Conservation (phyloP, 139 green algal species). For the Mesostigma viride region DNA sequence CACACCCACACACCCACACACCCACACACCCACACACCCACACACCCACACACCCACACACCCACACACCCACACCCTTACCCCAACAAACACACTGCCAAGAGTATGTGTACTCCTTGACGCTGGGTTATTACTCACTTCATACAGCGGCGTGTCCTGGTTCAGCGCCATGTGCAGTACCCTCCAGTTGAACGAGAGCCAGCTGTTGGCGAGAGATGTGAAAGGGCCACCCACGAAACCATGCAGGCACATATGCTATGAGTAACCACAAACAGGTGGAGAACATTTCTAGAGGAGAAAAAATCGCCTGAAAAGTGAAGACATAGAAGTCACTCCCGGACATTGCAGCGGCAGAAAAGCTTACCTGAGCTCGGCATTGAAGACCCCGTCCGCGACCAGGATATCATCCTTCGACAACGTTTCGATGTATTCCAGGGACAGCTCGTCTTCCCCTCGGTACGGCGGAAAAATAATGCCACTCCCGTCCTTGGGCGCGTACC, state of each 20-base stretch:
- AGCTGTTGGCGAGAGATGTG: conserved; percentile 18
- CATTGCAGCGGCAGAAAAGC: neutral
- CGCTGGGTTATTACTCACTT: no score
- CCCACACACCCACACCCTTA: no score
- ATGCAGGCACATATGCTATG: neutral
- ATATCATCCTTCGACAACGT: no score
- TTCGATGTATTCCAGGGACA: no score
- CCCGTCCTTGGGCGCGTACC: no score
- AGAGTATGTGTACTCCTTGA: no score
- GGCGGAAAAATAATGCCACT: no score
- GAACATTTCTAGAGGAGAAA: neutral
- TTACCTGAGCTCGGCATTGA: conserved; percentile 28
- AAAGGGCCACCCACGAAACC: neutral
- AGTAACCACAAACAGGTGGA: neutral
- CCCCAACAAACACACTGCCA: no score
- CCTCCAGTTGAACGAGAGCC: conserved; percentile 55
- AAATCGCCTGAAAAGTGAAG: conserved; percentile 3
- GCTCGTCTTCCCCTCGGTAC: no score
- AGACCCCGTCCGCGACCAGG: conserved; percentile 17
- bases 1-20: no score
- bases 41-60: no score
- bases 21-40: no score
- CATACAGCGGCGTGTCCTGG: conserved; percentile 34
- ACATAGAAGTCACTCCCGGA: neutral
- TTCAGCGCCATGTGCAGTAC: conserved; percentile 38